phyloP scores from a whole-genome alignment of 495 filamentous ascomycete genomes.

The Penicillium atrosanguineum region DNA sequence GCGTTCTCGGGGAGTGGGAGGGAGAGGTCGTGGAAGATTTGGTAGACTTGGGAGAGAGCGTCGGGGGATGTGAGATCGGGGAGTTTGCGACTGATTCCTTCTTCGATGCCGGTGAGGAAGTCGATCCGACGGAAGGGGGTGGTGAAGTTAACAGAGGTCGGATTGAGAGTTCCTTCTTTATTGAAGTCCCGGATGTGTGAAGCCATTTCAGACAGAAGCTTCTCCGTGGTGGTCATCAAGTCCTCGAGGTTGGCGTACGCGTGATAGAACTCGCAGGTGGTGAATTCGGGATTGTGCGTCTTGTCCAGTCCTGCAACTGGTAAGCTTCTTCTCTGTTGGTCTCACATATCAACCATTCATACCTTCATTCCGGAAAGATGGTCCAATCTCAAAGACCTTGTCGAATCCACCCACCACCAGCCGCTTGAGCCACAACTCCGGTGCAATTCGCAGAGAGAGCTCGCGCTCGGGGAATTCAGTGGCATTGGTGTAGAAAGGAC shows the following conservation, averaged over 20 bases:
- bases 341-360: conserved; percentile 2
- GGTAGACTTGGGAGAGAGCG: conserved; percentile 54
- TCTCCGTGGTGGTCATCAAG: conserved; percentile 72
- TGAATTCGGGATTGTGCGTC: conserved; percentile 96
- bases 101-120: conserved; percentile 79
- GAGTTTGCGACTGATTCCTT: conserved; percentile 57
- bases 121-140: conserved; percentile 65
- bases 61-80: conserved; percentile 61
- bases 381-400: conserved; percentile 87
- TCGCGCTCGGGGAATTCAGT: conserved; percentile 66
- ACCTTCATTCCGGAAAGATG: conserved; percentile 93
- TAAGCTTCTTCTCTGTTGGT: background rate
- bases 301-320: conserved; percentile 62
- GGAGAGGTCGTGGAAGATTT: conserved; percentile 55
- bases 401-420: conserved; percentile 89
- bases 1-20: conserved; percentile 50
- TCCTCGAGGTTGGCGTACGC: conserved; percentile 76
- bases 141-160: conserved; percentile 56
- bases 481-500: conserved; percentile 76
- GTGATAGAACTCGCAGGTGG: conserved; percentile 94
- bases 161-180: conserved; percentile 44
- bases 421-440: conserved; percentile 93
- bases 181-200: conserved; percentile 50
- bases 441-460: conserved; percentile 79
- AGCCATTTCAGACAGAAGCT: conserved; percentile 59